phyloP scores from a whole-genome alignment of 495 filamentous ascomycete genomes.

The Penicillium simplicissimum region DNA sequence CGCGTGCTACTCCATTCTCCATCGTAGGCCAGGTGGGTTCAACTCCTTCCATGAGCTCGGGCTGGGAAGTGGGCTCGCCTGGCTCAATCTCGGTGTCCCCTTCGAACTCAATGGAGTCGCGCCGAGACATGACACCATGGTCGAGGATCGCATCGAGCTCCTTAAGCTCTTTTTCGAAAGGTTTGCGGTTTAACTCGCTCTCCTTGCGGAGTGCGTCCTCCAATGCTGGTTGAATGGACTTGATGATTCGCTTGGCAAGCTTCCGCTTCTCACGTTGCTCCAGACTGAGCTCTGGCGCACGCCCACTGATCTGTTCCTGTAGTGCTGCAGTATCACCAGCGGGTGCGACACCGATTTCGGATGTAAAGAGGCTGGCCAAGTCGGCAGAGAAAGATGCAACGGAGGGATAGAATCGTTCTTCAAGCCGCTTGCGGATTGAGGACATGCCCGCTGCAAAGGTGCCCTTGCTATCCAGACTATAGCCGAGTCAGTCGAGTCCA shows the following conservation, averaged over 20 bases:
- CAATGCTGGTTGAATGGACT: constrained; percentile 71
- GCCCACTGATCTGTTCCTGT: constrained; percentile 54
- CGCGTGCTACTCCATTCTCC: not conserved
- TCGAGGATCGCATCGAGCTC: constrained; percentile 75
- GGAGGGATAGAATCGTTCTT: constrained; percentile 72
- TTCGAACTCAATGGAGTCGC: constrained; percentile 34
- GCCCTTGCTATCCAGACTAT: constrained; percentile 71
- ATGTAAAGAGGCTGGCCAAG: constrained; percentile 66
- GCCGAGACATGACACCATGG: constrained; percentile 49
- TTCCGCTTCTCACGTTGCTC: constrained; percentile 66
- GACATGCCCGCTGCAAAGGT: constrained; percentile 66
- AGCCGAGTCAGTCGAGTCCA: constrained; percentile 36
- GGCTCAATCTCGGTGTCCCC: constrained; percentile 28
- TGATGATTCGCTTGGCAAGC: constrained; percentile 81
- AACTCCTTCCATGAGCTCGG: constrained; percentile 25
- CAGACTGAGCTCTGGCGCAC: constrained; percentile 56
- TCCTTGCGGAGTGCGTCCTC: constrained; percentile 79
- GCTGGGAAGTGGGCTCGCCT: constrained; percentile 9
- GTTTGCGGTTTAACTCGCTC: constrained; percentile 68
- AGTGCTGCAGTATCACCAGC: constrained; percentile 54
- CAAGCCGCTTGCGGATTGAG: constrained; percentile 63
- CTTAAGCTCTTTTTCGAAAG: constrained; percentile 67
- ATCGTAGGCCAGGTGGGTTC: constrained; percentile 10
- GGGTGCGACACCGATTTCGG: constrained; percentile 59
- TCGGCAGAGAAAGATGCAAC: constrained; percentile 73